Conservation (phyloP, 306 rosid genomes). For the Parietaria judaica region DNA sequence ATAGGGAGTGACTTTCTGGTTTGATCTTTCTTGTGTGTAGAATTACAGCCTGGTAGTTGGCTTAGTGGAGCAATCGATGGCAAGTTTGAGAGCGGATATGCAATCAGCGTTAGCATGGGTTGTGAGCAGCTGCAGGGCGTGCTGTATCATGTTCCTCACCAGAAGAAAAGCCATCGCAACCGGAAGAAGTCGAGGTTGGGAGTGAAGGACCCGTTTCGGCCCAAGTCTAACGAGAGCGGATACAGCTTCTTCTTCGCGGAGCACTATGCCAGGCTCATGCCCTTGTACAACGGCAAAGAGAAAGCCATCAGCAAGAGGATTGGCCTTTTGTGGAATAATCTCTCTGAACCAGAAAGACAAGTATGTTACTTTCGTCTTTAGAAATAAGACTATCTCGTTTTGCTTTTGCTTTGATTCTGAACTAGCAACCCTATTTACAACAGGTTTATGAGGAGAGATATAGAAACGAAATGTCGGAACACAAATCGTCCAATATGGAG, state of each 20-base stretch:
- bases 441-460: conserved; percentile 85
- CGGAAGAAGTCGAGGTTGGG: conserved; percentile 50
- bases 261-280: conserved; percentile 66
- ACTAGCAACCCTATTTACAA: background rate
- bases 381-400: background rate
- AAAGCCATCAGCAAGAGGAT: conserved; percentile 57
- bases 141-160: conserved; percentile 52
- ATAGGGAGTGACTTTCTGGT: background rate
- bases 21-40: conserved; percentile 18
- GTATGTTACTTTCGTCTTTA: conserved; percentile 16
- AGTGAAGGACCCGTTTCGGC: conserved; percentile 51
- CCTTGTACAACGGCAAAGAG: conserved; percentile 57
- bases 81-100: conserved; percentile 67
- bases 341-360: conserved; percentile 74
- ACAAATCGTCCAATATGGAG: no score
- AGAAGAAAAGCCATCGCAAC: conserved; percentile 19
- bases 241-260: conserved; percentile 72
- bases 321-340: conserved; percentile 64
- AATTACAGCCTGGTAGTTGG: conserved; percentile 32
- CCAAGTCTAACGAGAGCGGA: conserved; percentile 73
- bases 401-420: background rate
- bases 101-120: conserved; percentile 51
- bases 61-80: conserved; percentile 56
- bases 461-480: conserved; percentile 35
- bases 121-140: conserved; percentile 54